Evolutionary conservation across 2,329 filamentous ascomycete species (phyloP), one percentile per base, ranked within the genome.

Genomic region (Arachnomyces sp.): DNA sequence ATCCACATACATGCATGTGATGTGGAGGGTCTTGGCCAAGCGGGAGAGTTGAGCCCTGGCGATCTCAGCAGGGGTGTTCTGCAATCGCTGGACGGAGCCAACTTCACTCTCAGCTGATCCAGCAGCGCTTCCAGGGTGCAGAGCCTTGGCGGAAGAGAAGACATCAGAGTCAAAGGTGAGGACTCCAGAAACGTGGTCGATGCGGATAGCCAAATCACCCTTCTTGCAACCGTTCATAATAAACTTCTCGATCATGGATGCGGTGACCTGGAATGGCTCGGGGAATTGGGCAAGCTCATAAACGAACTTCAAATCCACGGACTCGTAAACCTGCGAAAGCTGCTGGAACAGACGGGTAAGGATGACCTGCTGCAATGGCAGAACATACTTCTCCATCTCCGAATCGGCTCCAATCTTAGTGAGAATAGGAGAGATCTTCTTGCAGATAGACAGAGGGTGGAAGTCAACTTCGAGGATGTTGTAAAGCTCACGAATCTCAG

Each of bases 191-290:
- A 88, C 88, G 61, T 98, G 92, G 60, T 96, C 86, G 67, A 96
- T 87, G 46, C 92, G 88, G 55, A 98, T 93, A 39, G 92, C 84
- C 34, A 98, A 76, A 56, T 98, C 92, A 42, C 92, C 92, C 78
- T 98, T 98, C 80, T 98, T 98, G 77, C 94, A 96, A 49, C 92
- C 92, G 66, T 98, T 98, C 92, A 98, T 98, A 74, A 98, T 96
- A 74, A 98, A 98, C 72, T 96, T 98, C 74, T 98, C 92, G 51
- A 98, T 93, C 46, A 86, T 94, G 50, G 82, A 80, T 39, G 84
- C 81, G 48, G 78, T 84, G 51, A 96, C 88, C 68, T 95, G 84
- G 77, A 93, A 96, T 31, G 92, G 87, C 61, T 94, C 89, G 7
- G 92, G 92, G 75, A 98, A 98, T 59, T 92, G 78, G 47, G 92